phyloP scores from a whole-genome alignment of 176 grass and related monocot species.

The Melocanna baccifera region DNA sequence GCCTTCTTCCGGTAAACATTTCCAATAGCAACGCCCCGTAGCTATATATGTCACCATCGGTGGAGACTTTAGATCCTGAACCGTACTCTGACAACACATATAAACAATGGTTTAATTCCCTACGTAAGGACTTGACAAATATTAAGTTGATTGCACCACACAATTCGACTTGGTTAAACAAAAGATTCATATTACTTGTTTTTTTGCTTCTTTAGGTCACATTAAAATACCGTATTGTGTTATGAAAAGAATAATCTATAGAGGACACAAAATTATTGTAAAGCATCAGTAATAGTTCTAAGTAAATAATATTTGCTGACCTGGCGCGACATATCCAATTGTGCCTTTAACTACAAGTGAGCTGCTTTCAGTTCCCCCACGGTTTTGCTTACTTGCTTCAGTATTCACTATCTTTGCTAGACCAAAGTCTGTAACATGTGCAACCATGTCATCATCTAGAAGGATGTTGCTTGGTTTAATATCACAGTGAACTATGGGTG shows the following conservation, averaged over 20 bases:
- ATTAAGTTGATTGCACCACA: neutral
- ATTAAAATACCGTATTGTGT: too few relatives aligned
- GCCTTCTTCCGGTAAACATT: conserved; percentile 31
- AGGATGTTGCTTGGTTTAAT: conserved; percentile 49
- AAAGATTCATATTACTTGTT: neutral
- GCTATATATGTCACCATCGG: conserved; percentile 15
- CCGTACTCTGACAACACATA: conserved; percentile 4
- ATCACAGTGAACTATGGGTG: conserved; percentile 28
- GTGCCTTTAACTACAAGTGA: neutral
- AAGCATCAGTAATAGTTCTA: neutral
- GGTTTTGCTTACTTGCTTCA: neutral
- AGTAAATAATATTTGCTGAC: neutral
- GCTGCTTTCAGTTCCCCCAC: neutral
- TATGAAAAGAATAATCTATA: too few relatives aligned
- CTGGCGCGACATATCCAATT: neutral
- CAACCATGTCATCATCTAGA: conserved; percentile 32
- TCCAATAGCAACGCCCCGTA: neutral
- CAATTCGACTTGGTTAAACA: neutral
- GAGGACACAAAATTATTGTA: neutral
- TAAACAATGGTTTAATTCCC: neutral
- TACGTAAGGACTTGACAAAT: neutral
- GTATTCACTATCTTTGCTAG: neutral
- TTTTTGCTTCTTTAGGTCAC: neutral
- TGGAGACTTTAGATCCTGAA: neutral
- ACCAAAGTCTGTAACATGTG: neutral